A percentile compares a stretch with the other conserved stretches of the same genome.
These are phyloP conservation scores for Schwanniomyces yamadae DNA, from an alignment of 805 yeast genomes.

Conservation along the genomic window DNA sequence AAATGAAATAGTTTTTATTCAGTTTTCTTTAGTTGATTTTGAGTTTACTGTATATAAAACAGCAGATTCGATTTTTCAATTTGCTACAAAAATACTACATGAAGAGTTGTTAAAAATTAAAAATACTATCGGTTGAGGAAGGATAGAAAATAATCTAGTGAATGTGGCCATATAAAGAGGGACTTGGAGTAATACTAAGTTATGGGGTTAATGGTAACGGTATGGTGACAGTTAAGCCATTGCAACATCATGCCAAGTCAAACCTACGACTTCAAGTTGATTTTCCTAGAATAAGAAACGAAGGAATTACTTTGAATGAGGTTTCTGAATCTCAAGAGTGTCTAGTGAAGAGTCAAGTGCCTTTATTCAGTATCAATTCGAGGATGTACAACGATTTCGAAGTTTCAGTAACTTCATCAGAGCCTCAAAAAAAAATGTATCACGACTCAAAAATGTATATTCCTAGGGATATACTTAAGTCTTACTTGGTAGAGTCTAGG, in stretches of 20 bases:
- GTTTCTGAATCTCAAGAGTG: conserved; percentile 10
- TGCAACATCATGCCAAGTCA: neutral
- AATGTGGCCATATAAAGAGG: conserved; percentile 42
- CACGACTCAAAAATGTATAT: conserved; percentile 15
- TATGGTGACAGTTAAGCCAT: conserved; percentile 5
- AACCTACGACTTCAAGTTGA: conserved; percentile 14
- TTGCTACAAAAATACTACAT: no score
- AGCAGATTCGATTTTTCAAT: no score
- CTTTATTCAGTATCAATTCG: conserved; percentile 9
- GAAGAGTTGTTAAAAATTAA: no score
- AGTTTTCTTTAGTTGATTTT: no score
- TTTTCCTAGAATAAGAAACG: conserved; percentile 23
- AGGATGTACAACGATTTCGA: conserved; percentile 12
- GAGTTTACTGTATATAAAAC: no score
- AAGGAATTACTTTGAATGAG: conserved; percentile 14
- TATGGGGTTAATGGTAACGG: conserved; percentile 45
- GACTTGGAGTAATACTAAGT: conserved; percentile 38
- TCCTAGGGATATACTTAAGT: conserved; percentile 21
- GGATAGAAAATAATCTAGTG: conserved; percentile 1
- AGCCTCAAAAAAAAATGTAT: conserved; percentile 3
- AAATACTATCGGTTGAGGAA: no score
- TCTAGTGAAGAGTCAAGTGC: conserved; percentile 9
- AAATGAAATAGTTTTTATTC: no score
- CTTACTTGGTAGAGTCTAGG: conserved; percentile 23
- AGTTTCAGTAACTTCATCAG: conserved; percentile 3